Base-by-base conservation (phyloP, 345 rosid genomes). In the Dimocarpus longan region DNA sequence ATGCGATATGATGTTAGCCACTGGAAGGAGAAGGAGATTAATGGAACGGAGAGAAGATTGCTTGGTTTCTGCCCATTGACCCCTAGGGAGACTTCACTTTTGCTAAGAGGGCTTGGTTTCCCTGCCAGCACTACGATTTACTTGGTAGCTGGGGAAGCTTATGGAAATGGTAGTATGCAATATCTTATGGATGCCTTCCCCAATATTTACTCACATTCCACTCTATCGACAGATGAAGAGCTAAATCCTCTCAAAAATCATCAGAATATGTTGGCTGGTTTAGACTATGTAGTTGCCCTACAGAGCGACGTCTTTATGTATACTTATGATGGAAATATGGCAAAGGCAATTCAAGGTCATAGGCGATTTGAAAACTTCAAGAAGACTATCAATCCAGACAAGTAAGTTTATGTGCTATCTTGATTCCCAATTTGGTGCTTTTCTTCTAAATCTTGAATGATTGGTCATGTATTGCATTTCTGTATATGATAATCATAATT, bases 321-420 rank as follows among this genome's bases (percentile, higher is more conserved):
- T 75, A 95, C 99, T 1, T 95, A 93, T 46, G 94, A 95, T 32
- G 98, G 99, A 76, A 95, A 95, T 83, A 93, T 95, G 99, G 99
- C 99, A 24, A 95, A 95, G 91, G 98, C 99, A 18, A 95, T 93
- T 72, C 93, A 95, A 85, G 98, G 98, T 80, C 99, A 95, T 78
- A 82, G 99, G 83, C 85, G 96, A 68, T 93, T 90, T 68, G 96
- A 91, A 85, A 81, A 89, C 83, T 95, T 95, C 85, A 91, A 86
- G 89, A 95, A 90, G 83, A 95, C 98, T 9, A 90, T 95, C 80
- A 89, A 71, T 83, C 99, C 98, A 28, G 98, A 95, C 90, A 93
- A 81, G 99, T 92, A 89, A 87, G 52, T 54, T 6, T 77, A 37
- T 24, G 13, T 62, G 43, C 69, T 65, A 64, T 68, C 39, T 54